These are phyloP conservation scores for Agastache rugosa DNA, from an alignment of 257 asterid species.

Conservation along the genomic window DNA sequence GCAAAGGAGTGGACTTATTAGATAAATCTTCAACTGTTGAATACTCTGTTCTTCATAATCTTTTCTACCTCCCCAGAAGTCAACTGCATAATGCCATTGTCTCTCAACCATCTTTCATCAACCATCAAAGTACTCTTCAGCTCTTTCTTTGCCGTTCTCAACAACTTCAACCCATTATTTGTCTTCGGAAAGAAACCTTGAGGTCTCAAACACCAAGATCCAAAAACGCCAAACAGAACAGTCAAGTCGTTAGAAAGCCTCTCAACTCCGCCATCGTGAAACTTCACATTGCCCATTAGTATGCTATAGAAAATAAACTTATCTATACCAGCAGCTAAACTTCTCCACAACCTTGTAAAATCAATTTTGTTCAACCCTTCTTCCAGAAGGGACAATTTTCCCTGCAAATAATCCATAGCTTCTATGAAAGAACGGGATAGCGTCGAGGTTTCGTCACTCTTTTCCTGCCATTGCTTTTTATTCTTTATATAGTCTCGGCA, in stretches of 20 bases:
- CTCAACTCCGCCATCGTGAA: slow-evolving; percentile 70
- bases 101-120: slow-evolving; percentile 77
- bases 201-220: slow-evolving; percentile 85
- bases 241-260: slow-evolving; percentile 73
- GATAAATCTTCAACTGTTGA: slow-evolving; percentile 44
- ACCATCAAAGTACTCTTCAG: slow-evolving; percentile 56
- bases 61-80: slow-evolving; percentile 63
- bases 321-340: slow-evolving; percentile 75
- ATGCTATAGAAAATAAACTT: slow-evolving; percentile 58
- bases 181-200: slow-evolving; percentile 93
- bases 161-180: slow-evolving; percentile 74
- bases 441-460: slow-evolving; percentile 58
- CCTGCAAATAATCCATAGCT: slow-evolving; percentile 86
- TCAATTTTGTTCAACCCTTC: slow-evolving; percentile 64
- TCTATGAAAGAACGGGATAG: slow-evolving; percentile 68
- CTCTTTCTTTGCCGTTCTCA: slow-evolving; percentile 59
- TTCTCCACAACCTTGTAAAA: slow-evolving; percentile 85
- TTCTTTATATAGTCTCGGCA: slow-evolving; percentile 84
- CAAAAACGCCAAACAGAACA: slow-evolving; percentile 68
- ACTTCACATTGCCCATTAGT: slow-evolving; percentile 64
- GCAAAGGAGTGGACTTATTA: slow-evolving; percentile 2
- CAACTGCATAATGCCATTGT: slow-evolving; percentile 75
- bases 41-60: slow-evolving; percentile 70
- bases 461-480: slow-evolving; percentile 91
- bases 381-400: slow-evolving; percentile 68